These are phyloP conservation scores for Blastomyces gilchristii DNA, from an alignment of 2,329 filamentous ascomycete species.

Conservation along the genomic window DNA sequence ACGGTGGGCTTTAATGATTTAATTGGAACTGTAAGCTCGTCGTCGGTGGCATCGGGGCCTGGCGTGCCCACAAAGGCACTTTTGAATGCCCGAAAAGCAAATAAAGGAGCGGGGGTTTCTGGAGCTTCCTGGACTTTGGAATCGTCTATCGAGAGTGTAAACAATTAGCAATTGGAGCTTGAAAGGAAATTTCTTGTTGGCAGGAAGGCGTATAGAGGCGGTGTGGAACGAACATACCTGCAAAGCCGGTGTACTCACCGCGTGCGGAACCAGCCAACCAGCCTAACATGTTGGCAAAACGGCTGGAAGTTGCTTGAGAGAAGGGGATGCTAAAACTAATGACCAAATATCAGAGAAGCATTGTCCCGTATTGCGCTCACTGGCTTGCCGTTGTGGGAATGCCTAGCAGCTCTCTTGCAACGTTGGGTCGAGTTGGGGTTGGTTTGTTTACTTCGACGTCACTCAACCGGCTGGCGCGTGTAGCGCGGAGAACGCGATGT, in stretches of 20 bases:
- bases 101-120: conserved; percentile 56
- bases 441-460: conserved; percentile 10
- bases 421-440: conserved; percentile 9
- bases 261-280: conserved; percentile 26
- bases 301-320: conserved; percentile 10
- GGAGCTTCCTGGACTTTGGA: conserved; percentile 41
- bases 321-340: conserved; percentile 19
- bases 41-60: conserved; percentile 40
- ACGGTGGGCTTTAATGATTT: conserved; percentile 14
- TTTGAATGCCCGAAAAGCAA: conserved; percentile 57
- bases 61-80: conserved; percentile 45
- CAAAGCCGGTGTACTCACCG: conserved; percentile 21
- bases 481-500: neutral
- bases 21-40: conserved; percentile 17
- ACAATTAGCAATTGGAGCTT: conserved; percentile 6
- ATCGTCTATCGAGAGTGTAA: conserved; percentile 10
- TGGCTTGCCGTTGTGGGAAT: conserved; percentile 18
- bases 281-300: conserved; percentile 22
- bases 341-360: neutral
- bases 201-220: neutral
- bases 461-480: neutral
- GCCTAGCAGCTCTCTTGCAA: conserved; percentile 11
- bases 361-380: conserved; percentile 22
- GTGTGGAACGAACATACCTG: conserved; percentile 20
- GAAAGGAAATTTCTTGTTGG: neutral